Evolutionary conservation across 1,139 yeast genomes (phyloP).

Genomic region (Diutina catenulata): DNA sequence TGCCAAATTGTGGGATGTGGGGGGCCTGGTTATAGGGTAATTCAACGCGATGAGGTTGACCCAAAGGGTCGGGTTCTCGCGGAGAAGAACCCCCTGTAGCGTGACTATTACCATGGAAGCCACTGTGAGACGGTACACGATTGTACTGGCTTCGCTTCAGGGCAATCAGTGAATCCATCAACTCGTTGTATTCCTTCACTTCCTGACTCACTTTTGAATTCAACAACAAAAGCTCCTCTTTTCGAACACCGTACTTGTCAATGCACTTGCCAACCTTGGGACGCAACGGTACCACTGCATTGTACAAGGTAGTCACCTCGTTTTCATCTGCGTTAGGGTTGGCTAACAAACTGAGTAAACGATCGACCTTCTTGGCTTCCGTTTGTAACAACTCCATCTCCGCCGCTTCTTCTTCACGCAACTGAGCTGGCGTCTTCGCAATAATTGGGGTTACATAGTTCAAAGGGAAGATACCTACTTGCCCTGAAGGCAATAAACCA

Average conservation of each 20-base stretch:
- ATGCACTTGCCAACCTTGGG: slow-evolving; percentile 63
- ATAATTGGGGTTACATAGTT: slow-evolving; percentile 80
- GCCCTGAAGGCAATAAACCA: slow-evolving; percentile 68
- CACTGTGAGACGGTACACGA: slow-evolving; percentile 15
- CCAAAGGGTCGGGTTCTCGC: too few species aligned
- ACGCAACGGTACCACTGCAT: slow-evolving; percentile 57
- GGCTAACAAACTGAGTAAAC: slow-evolving; percentile 46
- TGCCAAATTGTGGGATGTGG: too few species aligned
- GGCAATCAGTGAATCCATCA: slow-evolving; percentile 42
- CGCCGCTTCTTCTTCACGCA: slow-evolving; percentile 18
- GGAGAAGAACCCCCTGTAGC: too few species aligned
- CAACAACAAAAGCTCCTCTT: slow-evolving; percentile 62
- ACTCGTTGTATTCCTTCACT: slow-evolving; percentile 53
- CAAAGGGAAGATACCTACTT: slow-evolving; percentile 83
- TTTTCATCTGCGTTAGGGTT: slow-evolving; percentile 22
- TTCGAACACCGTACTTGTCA: slow-evolving; percentile 63
- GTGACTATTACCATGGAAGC: too few species aligned
- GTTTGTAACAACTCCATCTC: slow-evolving; percentile 19
- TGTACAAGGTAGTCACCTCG: slow-evolving; percentile 46
- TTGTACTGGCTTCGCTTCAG: slow-evolving; percentile 6
- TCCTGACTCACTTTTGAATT: slow-evolving; percentile 62
- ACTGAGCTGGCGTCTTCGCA: slow-evolving; percentile 45
- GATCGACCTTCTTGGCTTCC: slow-evolving; percentile 21
- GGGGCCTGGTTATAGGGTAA: too few species aligned
- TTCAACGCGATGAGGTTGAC: too few species aligned